phyloP scores from a whole-genome alignment of 2,329 filamentous ascomycete genomes.

The Colletotrichum sp. region DNA sequence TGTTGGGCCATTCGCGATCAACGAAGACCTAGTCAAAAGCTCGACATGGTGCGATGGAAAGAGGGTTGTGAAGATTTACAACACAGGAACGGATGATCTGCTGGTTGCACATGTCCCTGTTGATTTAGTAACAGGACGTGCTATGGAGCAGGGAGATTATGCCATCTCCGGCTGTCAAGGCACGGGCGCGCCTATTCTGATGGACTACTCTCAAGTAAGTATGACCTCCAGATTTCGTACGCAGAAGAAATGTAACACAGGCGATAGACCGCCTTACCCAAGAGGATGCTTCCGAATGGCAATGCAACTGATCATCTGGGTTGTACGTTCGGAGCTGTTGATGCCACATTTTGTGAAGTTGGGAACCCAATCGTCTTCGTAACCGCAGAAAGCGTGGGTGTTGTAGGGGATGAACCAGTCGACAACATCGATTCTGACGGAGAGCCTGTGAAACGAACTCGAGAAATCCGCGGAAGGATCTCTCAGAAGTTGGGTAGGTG shows the following conservation, averaged over 20 bases:
- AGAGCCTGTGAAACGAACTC: neutral
- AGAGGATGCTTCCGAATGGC: neutral
- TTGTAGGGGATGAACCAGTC: neutral
- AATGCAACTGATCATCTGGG: neutral
- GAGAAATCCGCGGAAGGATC: neutral
- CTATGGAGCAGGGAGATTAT: neutral
- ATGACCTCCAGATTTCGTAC: neutral
- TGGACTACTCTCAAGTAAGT: neutral
- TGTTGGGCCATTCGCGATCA: conserved; percentile 62
- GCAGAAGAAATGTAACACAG: neutral
- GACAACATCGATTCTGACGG: neutral
- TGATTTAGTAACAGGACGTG: neutral
- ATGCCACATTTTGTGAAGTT: neutral
- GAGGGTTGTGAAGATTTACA: neutral
- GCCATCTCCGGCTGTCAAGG: neutral
- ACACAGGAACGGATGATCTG: neutral
- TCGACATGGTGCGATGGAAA: neutral
- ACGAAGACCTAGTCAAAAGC: conserved; percentile 45
- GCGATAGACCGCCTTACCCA: neutral
- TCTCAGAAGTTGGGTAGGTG: neutral
- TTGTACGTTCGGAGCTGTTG: neutral
- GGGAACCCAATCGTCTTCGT: neutral
- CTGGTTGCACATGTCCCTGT: neutral
- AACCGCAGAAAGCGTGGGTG: neutral
- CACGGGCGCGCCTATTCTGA: neutral